Evolutionary conservation across 345 rosid genomes (phyloP).

Genomic region (Orychophragmus violaceus): DNA sequence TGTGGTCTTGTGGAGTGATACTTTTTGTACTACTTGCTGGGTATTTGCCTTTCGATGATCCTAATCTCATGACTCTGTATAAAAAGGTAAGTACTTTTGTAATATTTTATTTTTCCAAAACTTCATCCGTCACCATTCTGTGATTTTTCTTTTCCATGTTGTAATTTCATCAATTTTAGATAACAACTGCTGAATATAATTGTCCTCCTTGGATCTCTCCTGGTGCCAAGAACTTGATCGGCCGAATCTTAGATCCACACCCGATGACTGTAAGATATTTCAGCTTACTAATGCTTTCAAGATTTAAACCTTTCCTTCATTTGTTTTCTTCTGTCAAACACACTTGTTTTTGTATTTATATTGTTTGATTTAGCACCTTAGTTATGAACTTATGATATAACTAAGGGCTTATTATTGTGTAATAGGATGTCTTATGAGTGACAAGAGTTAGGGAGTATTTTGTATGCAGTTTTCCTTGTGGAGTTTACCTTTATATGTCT

Average conservation of each 20-base stretch:
- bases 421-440: not conserved
- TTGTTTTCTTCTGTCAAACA: not conserved
- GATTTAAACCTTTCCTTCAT: slow-evolving; percentile 1
- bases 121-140: slow-evolving; percentile 2
- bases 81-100: slow-evolving; percentile 56
- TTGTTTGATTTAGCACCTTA: not conserved
- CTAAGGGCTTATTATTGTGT: not conserved
- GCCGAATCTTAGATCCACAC: slow-evolving; percentile 83
- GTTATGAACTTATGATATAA: not conserved
- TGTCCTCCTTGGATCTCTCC: slow-evolving; percentile 95
- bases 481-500: not conserved
- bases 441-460: not conserved
- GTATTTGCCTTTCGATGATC: slow-evolving; percentile 88
- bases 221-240: slow-evolving; percentile 81
- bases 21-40: slow-evolving; percentile 98
- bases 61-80: slow-evolving; percentile 76
- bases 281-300: not conserved
- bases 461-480: not conserved
- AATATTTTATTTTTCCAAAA: not conserved
- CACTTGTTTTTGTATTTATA: not conserved
- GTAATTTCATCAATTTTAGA: slow-evolving; percentile 38
- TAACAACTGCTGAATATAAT: slow-evolving; percentile 67
- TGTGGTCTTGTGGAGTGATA: slow-evolving; percentile 99
- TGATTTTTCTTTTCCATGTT: slow-evolving; percentile 1
- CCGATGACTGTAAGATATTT: slow-evolving; percentile 65